Conservation (phyloP, 2,329 filamentous ascomycete species). For the Monilinia polystroma region DNA sequence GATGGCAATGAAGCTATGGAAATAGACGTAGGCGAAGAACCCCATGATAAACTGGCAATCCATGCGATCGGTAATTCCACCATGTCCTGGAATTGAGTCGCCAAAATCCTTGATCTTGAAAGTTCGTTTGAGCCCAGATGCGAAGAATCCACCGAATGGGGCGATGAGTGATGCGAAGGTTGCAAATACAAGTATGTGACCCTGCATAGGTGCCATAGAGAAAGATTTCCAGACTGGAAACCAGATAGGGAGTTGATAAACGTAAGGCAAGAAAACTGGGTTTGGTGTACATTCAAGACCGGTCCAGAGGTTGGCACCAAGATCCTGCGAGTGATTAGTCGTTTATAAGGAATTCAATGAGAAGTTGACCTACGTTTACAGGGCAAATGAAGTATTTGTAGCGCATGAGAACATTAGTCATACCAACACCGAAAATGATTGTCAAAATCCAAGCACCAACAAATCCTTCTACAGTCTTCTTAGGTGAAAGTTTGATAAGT, state of each 20-base stretch:
- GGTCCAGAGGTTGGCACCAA: slow-evolving; percentile 89
- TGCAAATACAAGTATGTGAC: slow-evolving; percentile 86
- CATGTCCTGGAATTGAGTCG: slow-evolving; percentile 94
- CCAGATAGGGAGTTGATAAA: slow-evolving; percentile 70
- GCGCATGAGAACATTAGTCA: slow-evolving; percentile 81
- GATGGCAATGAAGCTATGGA: slow-evolving; percentile 91
- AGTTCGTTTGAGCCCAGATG: slow-evolving; percentile 92
- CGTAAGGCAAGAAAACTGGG: slow-evolving; percentile 80
- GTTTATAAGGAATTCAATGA: no score
- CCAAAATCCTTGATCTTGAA: slow-evolving; percentile 99
- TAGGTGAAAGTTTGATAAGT: slow-evolving; percentile 95
- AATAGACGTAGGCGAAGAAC: slow-evolving; percentile 97
- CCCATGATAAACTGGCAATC: slow-evolving; percentile 99
- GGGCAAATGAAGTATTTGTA: slow-evolving; percentile 99
- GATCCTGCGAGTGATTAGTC: slow-evolving; percentile 52
- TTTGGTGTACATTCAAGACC: slow-evolving; percentile 88
- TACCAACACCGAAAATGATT: slow-evolving; percentile 74
- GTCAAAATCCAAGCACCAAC: slow-evolving; percentile 96
- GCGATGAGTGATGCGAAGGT: slow-evolving; percentile 96
- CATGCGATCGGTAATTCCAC: slow-evolving; percentile 98
- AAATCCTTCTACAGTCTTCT: slow-evolving; percentile 99
- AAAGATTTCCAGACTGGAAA: slow-evolving; percentile 72
- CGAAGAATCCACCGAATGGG: slow-evolving; percentile 97
- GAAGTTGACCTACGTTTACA: slow-evolving; percentile 64
- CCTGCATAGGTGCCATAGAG: slow-evolving; percentile 82